Evolutionary conservation across 768 basidiomycete genomes (phyloP).

Genomic region (Serendipita indica): DNA sequence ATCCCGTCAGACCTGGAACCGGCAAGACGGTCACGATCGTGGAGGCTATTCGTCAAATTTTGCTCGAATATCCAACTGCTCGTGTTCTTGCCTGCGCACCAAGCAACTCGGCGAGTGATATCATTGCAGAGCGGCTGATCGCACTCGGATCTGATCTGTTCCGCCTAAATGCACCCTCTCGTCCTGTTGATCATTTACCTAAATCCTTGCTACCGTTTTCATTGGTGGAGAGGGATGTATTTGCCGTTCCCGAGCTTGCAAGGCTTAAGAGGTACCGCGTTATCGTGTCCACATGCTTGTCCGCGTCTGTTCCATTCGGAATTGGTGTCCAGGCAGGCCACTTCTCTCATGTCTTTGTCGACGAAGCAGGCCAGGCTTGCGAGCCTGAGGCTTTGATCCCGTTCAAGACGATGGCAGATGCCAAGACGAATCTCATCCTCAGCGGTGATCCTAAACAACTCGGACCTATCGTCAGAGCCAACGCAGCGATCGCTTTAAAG

Average conservation of each 20-base stretch:
- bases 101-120: constrained; percentile 52
- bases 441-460: constrained; percentile 28
- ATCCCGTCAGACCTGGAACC: constrained; percentile 36
- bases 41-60: constrained; percentile 45
- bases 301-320: constrained; percentile 33
- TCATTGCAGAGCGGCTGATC: constrained; percentile 34
- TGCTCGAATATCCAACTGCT: constrained; percentile 27
- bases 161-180: constrained; percentile 38
- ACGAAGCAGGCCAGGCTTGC: constrained; percentile 50
- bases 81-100: constrained; percentile 51
- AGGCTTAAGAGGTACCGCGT: constrained; percentile 33
- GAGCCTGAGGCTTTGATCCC: constrained; percentile 44
- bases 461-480: constrained; percentile 25
- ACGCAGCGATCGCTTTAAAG: constrained; percentile 19
- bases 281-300: constrained; percentile 43
- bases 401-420: constrained; percentile 22
- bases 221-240: constrained; percentile 21
- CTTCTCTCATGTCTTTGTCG: constrained; percentile 46
- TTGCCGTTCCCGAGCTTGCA: constrained; percentile 32
- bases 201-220: constrained; percentile 27
- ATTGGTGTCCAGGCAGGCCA: constrained; percentile 38
- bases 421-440: constrained; percentile 25
- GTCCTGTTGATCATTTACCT: constrained; percentile 27
- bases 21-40: constrained; percentile 55
- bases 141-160: constrained; percentile 27